A percentile compares a stretch with the other conserved stretches of the same genome.
phyloP scores from a whole-genome alignment of 75 land plant species.

The Sequoia sempervirens region DNA sequence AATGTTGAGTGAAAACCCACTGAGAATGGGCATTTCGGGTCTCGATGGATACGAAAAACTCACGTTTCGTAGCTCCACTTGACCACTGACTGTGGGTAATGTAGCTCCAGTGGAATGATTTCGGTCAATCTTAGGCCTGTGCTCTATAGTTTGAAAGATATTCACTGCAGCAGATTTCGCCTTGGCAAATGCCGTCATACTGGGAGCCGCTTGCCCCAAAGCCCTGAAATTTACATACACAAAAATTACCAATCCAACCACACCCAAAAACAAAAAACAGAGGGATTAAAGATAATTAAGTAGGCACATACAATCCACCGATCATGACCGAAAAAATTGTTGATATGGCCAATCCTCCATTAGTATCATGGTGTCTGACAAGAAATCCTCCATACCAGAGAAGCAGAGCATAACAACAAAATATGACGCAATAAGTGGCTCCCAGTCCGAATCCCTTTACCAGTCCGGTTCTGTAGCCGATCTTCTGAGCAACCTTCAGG shows the following conservation, averaged over 20 bases:
- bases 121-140: constrained; percentile 56
- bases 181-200: constrained; percentile 77
- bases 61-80: constrained; percentile 69
- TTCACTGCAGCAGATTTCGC: constrained; percentile 80
- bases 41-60: constrained; percentile 80
- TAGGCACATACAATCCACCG: constrained; percentile 82
- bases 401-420: constrained; percentile 82
- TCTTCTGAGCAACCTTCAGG: constrained; percentile 39
- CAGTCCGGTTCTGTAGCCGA: constrained; percentile 72
- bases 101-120: constrained; percentile 50
- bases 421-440: constrained; percentile 64
- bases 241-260: not conserved
- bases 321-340: constrained; percentile 82
- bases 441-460: constrained; percentile 88
- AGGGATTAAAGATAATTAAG: not conserved
- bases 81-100: constrained; percentile 60
- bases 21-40: constrained; percentile 64
- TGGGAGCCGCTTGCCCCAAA: constrained; percentile 80
- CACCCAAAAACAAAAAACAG: not conserved
- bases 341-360: constrained; percentile 83
- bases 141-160: constrained; percentile 66
- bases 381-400: constrained; percentile 91
- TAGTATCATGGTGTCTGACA: constrained; percentile 65
- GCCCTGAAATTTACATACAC: constrained; percentile 35
- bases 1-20: constrained; percentile 54